phyloP scores from a whole-genome alignment of 176 grass and related monocot species.

The Phoenix roebelenii region DNA sequence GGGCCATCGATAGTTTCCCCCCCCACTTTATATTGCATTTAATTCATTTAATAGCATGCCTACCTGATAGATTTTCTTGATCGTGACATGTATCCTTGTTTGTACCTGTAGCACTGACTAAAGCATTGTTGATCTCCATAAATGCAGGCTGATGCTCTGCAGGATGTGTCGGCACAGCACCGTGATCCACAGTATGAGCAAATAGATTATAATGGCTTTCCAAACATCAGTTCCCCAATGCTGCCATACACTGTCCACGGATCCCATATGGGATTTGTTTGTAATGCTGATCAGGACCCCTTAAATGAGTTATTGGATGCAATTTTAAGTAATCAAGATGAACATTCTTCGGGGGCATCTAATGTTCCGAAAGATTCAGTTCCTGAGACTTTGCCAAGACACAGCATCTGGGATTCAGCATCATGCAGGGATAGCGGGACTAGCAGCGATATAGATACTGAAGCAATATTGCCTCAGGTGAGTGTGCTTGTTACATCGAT shows the following conservation, averaged over 20 bases:
- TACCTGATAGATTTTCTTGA: too few species aligned
- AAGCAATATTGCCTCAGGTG: conserved; percentile 9
- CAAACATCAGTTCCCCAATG: conserved; percentile 1
- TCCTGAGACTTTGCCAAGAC: neutral
- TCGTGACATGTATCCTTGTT: too few species aligned
- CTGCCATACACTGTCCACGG: conserved; percentile 7
- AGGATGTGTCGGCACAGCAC: conserved; percentile 2
- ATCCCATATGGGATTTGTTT: conserved; percentile 10
- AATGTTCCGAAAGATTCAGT: conserved; percentile 40
- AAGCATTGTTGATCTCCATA: neutral
- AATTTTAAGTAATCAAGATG: conserved; percentile 33
- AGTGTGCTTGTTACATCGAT: neutral
- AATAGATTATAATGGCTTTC: conserved; percentile 2
- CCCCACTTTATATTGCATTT: too few species aligned
- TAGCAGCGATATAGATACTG: conserved; percentile 15
- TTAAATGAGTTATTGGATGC: conserved; percentile 35
- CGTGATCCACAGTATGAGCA: conserved; percentile 10
- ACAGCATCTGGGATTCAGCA: neutral
- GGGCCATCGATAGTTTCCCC: too few species aligned
- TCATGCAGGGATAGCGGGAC: conserved; percentile 5
- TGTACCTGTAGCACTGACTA: too few species aligned
- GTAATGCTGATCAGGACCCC: conserved; percentile 16
- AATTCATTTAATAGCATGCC: too few species aligned
- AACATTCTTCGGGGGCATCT: conserved; percentile 30
- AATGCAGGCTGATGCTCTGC: conserved; percentile 31